Evolutionary conservation across 768 basidiomycete species (phyloP).

Genomic region (Hericium rajendrae): DNA sequence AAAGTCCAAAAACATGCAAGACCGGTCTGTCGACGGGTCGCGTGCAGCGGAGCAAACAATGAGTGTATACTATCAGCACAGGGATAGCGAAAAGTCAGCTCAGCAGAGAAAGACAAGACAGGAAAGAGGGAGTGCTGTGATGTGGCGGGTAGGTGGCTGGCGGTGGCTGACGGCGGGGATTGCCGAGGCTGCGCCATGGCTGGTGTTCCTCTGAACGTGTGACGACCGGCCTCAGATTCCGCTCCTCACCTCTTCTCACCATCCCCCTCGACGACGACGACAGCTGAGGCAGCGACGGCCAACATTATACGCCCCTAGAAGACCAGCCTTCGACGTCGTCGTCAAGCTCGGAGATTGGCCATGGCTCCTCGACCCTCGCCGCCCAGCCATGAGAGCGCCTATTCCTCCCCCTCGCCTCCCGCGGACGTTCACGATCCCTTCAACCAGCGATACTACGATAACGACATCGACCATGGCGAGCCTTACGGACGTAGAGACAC

Average conservation of each 20-base stretch:
- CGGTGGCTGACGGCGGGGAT: not conserved
- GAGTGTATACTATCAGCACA: too few species aligned
- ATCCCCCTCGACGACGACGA: not conserved
- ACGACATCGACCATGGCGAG: constrained; percentile 64
- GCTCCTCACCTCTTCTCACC: not conserved
- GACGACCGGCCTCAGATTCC: not conserved
- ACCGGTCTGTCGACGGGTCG: too few species aligned
- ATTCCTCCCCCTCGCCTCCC: constrained; percentile 46
- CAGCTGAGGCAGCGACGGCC: not conserved
- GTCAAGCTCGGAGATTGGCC: constrained; percentile 5
- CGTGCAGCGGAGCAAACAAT: too few species aligned
- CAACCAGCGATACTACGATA: constrained; percentile 51
- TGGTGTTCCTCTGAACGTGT: not conserved
- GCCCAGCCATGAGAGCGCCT: constrained; percentile 45
- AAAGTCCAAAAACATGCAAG: too few species aligned
- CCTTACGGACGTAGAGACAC: constrained; percentile 51
- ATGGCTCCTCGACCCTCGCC: constrained; percentile 51
- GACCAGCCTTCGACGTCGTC: not conserved
- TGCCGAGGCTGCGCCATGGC: not conserved
- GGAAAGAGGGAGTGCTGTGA: not conserved
- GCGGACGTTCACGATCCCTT: constrained; percentile 65
- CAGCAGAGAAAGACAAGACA: not conserved
- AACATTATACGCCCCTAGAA: too few species aligned
- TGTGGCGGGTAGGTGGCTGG: not conserved
- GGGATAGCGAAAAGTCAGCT: not conserved